Percentiles rank a stretch among this genome's conserved stretches.
Conservation (phyloP, 2,329 filamentous ascomycete genomes). For the Lecanosticta acicola region DNA sequence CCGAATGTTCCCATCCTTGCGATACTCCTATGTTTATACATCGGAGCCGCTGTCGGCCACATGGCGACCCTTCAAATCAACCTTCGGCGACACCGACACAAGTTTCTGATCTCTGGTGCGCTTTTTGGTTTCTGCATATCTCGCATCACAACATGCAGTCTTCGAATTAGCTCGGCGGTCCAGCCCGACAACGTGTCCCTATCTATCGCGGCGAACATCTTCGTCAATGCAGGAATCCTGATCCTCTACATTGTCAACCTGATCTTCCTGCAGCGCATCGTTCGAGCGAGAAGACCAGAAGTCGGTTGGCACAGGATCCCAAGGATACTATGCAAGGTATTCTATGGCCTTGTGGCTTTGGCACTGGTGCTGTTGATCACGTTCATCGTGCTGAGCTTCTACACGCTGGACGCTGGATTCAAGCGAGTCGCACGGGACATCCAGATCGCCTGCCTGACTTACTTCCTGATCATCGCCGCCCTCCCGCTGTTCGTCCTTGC, state of each 20-base stretch:
- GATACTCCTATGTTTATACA: slow-evolving; percentile 40
- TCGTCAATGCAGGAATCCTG: slow-evolving; percentile 29
- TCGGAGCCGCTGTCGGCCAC: slow-evolving; percentile 36
- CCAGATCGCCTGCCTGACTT: slow-evolving; percentile 21
- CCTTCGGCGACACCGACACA: slow-evolving; percentile 32
- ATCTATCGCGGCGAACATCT: slow-evolving; percentile 29
- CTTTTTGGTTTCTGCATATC: slow-evolving; percentile 43
- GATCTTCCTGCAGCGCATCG: slow-evolving; percentile 26
- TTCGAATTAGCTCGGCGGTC: slow-evolving; percentile 32
- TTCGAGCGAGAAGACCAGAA: slow-evolving; percentile 25
- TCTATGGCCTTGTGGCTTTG: slow-evolving; percentile 13
- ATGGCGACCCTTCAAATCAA: slow-evolving; percentile 41
- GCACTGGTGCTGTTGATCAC: slow-evolving; percentile 25
- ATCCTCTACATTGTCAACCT: slow-evolving; percentile 31
- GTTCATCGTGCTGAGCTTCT: slow-evolving; percentile 27
- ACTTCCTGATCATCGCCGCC: slow-evolving; percentile 21
- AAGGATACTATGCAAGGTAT: slow-evolving; percentile 8
- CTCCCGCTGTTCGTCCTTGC: slow-evolving; percentile 22
- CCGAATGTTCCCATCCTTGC: slow-evolving; percentile 39
- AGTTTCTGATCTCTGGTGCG: slow-evolving; percentile 38
- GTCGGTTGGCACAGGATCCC: slow-evolving; percentile 26
- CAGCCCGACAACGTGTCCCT: slow-evolving; percentile 27
- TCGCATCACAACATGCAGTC: slow-evolving; percentile 36
- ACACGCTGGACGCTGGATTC: slow-evolving; percentile 22
- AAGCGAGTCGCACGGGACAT: slow-evolving; percentile 15